These are phyloP conservation scores for Suillus hirtellus DNA, from an alignment of 768 basidiomycete genomes.

Conservation along the genomic window DNA sequence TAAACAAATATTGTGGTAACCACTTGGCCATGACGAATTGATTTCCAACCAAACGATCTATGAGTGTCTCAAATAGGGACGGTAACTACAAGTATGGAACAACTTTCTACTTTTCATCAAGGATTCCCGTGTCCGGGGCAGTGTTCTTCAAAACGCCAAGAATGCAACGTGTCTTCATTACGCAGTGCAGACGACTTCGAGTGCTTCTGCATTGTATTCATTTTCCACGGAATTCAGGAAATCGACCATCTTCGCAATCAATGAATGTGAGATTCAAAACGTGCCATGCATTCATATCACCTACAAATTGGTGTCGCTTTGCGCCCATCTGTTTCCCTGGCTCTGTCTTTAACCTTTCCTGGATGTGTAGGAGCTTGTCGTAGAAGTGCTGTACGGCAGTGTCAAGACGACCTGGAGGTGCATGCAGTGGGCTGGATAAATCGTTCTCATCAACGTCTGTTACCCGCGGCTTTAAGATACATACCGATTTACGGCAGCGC, in stretches of 20 bases:
- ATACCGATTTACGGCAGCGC: constrained; percentile 52
- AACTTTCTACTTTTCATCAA: neutral
- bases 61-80: neutral
- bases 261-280: constrained; percentile 13
- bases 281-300: constrained; percentile 17
- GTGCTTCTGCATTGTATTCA: constrained; percentile 40
- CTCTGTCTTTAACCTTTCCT: constrained; percentile 73
- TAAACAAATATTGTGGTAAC: too few species aligned
- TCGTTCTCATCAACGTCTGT: constrained; percentile 4
- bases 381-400: constrained; percentile 83
- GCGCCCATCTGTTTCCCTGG: constrained; percentile 67
- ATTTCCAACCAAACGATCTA: too few species aligned
- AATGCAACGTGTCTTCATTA: neutral
- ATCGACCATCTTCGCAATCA: constrained; percentile 51
- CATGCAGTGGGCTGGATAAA: constrained; percentile 40
- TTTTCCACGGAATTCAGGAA: constrained; percentile 62
- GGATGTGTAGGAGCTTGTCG: constrained; percentile 80
- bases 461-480: constrained; percentile 5
- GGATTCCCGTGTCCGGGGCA: neutral
- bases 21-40: too few species aligned
- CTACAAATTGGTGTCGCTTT: constrained; percentile 70
- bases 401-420: constrained; percentile 48
- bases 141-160: neutral
- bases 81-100: neutral
- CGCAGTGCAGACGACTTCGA: neutral